Conservation (phyloP, 768 basidiomycete species). For the Pholiota conissans region DNA sequence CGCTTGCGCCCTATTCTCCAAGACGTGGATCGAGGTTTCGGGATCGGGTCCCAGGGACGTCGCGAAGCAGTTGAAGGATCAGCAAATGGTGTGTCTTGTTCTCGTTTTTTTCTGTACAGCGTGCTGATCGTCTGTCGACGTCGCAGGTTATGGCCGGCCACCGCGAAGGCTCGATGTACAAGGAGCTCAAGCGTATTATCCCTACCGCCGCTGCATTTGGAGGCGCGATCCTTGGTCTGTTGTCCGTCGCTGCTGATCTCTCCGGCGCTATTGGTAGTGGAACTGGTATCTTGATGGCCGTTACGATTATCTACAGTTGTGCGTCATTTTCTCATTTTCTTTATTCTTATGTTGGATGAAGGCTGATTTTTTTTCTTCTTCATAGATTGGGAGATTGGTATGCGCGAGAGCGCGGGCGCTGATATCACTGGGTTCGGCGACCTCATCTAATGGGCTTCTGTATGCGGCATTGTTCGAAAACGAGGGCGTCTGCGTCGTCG, state of each 20-base stretch:
- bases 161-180: slow-evolving; percentile 98
- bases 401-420: slow-evolving; percentile 81
- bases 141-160: slow-evolving; percentile 76
- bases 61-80: slow-evolving; percentile 98
- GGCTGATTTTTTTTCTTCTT: not conserved
- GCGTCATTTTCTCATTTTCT: slow-evolving; percentile 33
- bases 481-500: no score
- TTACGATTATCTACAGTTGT: slow-evolving; percentile 96
- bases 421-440: slow-evolving; percentile 84
- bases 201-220: slow-evolving; percentile 98
- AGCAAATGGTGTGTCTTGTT: slow-evolving; percentile 77
- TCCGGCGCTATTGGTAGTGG: slow-evolving; percentile 96
- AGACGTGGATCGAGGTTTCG: slow-evolving; percentile 99
- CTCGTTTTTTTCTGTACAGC: not conserved
- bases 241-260: slow-evolving; percentile 90
- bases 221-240: slow-evolving; percentile 91
- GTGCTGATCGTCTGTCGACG: not conserved
- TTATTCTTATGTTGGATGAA: not conserved
- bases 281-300: slow-evolving; percentile 96
- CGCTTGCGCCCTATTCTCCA: slow-evolving; percentile 96
- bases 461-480: no score
- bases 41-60: slow-evolving; percentile 95
- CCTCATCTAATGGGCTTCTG: slow-evolving; percentile 71
- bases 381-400: slow-evolving; percentile 93
- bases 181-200: slow-evolving; percentile 96